Conservation (phyloP, 352 stramenopile species). For the Elongisporangium undulatum region DNA sequence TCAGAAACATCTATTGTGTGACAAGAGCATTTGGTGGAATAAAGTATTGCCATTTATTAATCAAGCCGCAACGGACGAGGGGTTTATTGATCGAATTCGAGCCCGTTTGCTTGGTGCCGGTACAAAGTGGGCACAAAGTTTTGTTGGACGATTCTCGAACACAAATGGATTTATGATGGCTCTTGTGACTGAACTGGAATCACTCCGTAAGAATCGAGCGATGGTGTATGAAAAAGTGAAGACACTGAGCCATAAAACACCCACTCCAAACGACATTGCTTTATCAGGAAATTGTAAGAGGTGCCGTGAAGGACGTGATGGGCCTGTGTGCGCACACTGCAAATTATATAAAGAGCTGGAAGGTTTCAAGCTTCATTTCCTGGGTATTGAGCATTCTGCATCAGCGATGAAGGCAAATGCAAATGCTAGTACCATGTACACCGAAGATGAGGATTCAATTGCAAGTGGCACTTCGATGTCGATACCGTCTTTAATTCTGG, state of each 20-base stretch:
- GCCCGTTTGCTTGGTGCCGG: constrained; percentile 34
- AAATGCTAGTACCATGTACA: constrained; percentile 2
- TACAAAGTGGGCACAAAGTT: constrained; percentile 40
- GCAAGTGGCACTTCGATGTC: not conserved
- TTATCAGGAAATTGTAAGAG: constrained; percentile 63
- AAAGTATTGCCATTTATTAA: constrained; percentile 33
- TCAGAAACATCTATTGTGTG: constrained; percentile 27
- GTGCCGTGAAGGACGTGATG: constrained; percentile 51
- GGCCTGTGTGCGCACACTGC: constrained; percentile 61
- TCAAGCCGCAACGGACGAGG: constrained; percentile 6
- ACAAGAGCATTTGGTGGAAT: constrained; percentile 39
- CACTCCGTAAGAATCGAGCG: constrained; percentile 26
- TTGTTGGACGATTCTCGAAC: constrained; percentile 42
- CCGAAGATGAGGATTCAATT: constrained; percentile 7
- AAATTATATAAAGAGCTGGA: constrained; percentile 62
- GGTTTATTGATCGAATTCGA: constrained; percentile 38
- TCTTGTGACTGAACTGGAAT: constrained; percentile 46
- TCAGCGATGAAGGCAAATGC: constrained; percentile 6
- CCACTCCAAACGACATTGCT: constrained; percentile 41
- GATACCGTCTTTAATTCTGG: constrained; percentile 34
- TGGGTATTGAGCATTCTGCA: constrained; percentile 37
- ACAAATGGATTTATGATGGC: constrained; percentile 38
- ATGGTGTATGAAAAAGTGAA: constrained; percentile 29
- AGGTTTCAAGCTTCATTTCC: constrained; percentile 46
- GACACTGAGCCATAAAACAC: constrained; percentile 27